These are phyloP conservation scores for Amylostereum chailletii DNA, from an alignment of 1,284 basidiomycete genomes.

Conservation along the genomic window DNA sequence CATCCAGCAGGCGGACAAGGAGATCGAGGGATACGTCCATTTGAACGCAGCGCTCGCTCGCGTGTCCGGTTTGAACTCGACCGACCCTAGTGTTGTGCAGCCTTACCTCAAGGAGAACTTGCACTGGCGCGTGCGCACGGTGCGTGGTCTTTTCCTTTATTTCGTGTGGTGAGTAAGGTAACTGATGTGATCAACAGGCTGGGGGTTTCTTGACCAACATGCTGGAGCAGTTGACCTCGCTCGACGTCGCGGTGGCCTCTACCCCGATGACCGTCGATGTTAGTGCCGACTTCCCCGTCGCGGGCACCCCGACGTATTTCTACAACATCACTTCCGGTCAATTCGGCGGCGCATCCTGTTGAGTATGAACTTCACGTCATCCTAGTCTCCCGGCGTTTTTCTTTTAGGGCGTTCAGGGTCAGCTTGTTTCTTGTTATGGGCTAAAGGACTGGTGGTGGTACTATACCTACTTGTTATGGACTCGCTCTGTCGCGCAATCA, in stretches of 20 bases:
- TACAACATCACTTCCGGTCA: background rate
- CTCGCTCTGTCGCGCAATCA: too few species aligned
- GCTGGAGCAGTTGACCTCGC: background rate
- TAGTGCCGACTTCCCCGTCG: background rate
- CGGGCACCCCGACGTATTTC: background rate
- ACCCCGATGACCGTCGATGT: background rate
- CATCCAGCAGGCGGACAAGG: constrained; percentile 22
- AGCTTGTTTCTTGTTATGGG: too few species aligned
- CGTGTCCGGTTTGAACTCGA: constrained; percentile 19
- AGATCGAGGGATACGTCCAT: constrained; percentile 49
- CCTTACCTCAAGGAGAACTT: constrained; percentile 29
- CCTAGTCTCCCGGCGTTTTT: too few species aligned
- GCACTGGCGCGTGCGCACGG: constrained; percentile 28
- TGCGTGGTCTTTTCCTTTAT: background rate
- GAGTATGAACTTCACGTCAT: too few species aligned
- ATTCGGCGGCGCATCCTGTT: background rate
- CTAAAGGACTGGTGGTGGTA: too few species aligned
- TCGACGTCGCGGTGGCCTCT: background rate
- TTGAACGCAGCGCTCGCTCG: constrained; percentile 27
- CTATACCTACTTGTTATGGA: too few species aligned
- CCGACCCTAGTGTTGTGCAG: constrained; percentile 26
- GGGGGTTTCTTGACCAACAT: background rate
- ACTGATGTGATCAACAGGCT: background rate
- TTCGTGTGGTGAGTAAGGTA: background rate
- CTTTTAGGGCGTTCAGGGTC: too few species aligned